Percentiles rank a stretch among this genome's conserved stretches.
Conservation (phyloP, 495 filamentous ascomycete genomes). For the Terfezia boudieri region DNA sequence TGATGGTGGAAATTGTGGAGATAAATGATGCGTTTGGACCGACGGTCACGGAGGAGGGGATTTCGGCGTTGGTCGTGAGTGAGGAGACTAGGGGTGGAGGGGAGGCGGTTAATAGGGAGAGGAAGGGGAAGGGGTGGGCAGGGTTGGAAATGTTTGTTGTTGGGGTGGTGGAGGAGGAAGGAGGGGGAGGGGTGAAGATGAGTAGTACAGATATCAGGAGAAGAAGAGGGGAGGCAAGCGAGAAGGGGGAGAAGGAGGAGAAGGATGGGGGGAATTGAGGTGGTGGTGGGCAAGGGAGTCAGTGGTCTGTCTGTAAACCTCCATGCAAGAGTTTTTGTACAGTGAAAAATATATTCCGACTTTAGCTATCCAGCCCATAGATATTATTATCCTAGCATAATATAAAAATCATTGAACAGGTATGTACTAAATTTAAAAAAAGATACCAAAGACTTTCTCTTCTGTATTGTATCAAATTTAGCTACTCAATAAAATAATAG, state of each 20-base stretch:
- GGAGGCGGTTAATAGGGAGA: conserved; percentile 56
- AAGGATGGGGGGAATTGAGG: background rate
- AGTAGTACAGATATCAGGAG: conserved; percentile 40
- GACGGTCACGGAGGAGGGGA: conserved; percentile 58
- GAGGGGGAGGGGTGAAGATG: conserved; percentile 59
- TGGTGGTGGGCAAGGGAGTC: background rate
- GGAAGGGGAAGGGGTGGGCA: conserved; percentile 56
- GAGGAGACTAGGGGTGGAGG: conserved; percentile 71
- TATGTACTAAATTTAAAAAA: too few relatives aligned
- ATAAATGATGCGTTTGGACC: conserved; percentile 81
- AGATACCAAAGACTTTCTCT: too few relatives aligned
- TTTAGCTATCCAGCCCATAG: too few relatives aligned
- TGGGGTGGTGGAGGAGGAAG: conserved; percentile 40
- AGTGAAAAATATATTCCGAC: too few relatives aligned
- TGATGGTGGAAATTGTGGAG: conserved; percentile 48
- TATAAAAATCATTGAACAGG: too few relatives aligned
- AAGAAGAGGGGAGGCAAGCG: background rate
- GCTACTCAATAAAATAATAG: too few relatives aligned
- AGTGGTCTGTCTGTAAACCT: too few relatives aligned
- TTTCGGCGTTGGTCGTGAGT: conserved; percentile 72
- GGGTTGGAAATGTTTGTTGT: conserved; percentile 65
- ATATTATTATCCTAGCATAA: too few relatives aligned
- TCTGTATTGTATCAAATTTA: too few relatives aligned
- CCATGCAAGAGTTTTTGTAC: too few relatives aligned
- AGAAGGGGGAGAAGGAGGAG: background rate